These are phyloP conservation scores for Cadophora sp. DNA, from an alignment of 2,329 filamentous ascomycete species.

Conservation along the genomic window DNA sequence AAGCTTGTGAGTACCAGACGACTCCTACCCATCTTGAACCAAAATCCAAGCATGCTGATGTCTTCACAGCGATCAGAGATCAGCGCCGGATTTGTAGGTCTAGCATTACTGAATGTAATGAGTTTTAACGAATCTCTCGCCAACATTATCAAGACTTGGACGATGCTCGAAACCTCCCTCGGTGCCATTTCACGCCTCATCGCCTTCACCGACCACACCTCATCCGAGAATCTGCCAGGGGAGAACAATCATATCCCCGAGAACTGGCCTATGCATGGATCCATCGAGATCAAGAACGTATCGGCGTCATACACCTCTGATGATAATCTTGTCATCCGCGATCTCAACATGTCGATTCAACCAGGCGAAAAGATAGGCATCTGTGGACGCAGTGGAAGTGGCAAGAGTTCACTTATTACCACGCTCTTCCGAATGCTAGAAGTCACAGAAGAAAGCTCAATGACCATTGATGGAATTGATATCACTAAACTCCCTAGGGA, in stretches of 20 bases:
- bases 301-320: slow-evolving; percentile 42
- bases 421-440: slow-evolving; percentile 58
- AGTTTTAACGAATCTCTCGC: slow-evolving; percentile 35
- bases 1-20: slow-evolving; percentile 37
- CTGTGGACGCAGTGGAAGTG: slow-evolving; percentile 54
- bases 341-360: slow-evolving; percentile 53
- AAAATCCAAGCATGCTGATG: neutral
- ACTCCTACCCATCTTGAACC: neutral
- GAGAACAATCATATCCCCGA: slow-evolving; percentile 30
- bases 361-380: slow-evolving; percentile 57
- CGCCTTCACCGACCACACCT: slow-evolving; percentile 24
- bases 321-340: slow-evolving; percentile 28
- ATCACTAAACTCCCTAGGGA: slow-evolving; percentile 52
- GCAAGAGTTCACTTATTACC: slow-evolving; percentile 53
- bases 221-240: slow-evolving; percentile 29
- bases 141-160: slow-evolving; percentile 36
- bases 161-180: slow-evolving; percentile 39
- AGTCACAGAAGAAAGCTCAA: slow-evolving; percentile 48
- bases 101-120: slow-evolving; percentile 43
- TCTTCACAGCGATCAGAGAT: slow-evolving; percentile 21
- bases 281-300: slow-evolving; percentile 44
- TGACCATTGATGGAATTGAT: slow-evolving; percentile 56
- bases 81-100: slow-evolving; percentile 40
- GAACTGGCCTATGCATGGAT: slow-evolving; percentile 39
- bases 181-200: slow-evolving; percentile 38